Base-by-base conservation (phyloP, 2,329 filamentous ascomycete species). In the Tolypocladium ovalisporum region DNA sequence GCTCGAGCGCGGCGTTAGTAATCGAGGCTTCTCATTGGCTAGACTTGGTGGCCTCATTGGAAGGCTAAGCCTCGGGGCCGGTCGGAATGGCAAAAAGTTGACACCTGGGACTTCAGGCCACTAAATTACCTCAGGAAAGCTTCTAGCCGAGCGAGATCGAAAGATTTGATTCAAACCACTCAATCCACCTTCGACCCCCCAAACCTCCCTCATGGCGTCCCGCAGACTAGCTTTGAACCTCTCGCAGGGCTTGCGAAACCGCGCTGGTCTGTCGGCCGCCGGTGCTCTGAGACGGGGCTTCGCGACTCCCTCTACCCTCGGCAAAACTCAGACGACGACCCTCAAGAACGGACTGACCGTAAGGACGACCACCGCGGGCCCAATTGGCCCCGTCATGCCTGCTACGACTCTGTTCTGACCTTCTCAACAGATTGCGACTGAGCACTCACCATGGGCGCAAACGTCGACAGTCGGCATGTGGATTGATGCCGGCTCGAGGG, bases 401-500 rank as follows among this genome's bases (percentile, higher is more conserved):
- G 12, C 29, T 36, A 4, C 37, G 54, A 42, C 57, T 60, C 66
- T 57, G 63, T 58, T 60, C 68, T 71, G 61, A 75, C 65, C 24
- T 54, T 22, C 53, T 19, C 47, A 40, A 58, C 73, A 97, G 93
- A 91, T 99, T 74, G 94, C 94, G 66, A 96, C 94, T 68, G 93
- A 99, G 77, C 89, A 97, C 81, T 97, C 92, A 64, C 94, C 93
- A 68, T 97, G 91, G 83, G 93, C 93, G 70, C 92, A 97, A 82
- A 97, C 94, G 62, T 96, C 92, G 70, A 97, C 93, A 57, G 92
- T 97, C 70, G 94, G 94, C 74, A 90, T 99, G 65, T 99, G 94
- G 92, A 99, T 99, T 75, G 95, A 99, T 79, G 93, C 95, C 75
- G 94, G 94, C 74, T 97, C 91, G 76, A 85, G 94, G 76, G 91